Percentiles rank a stretch among this genome's conserved stretches.
phyloP scores from a whole-genome alignment of 306 rosid species.

The Begonia fuchsioides region DNA sequence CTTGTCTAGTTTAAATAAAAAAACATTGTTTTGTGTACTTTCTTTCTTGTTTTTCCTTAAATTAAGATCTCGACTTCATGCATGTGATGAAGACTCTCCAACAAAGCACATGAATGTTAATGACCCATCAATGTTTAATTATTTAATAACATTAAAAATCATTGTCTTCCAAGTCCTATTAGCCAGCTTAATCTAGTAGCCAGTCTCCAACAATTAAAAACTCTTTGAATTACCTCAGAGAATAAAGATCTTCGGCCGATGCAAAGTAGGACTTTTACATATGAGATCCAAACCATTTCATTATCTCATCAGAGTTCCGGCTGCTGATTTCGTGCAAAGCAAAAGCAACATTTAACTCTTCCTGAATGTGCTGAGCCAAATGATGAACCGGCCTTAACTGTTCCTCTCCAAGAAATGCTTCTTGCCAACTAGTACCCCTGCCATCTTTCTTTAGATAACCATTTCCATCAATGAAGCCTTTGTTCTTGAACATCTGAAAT shows the following conservation, averaged over 20 bases:
- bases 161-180: too few species aligned
- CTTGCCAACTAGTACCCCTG: slow-evolving; percentile 45
- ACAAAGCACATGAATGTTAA: too few species aligned
- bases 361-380: slow-evolving; percentile 56
- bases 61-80: too few species aligned
- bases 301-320: slow-evolving; percentile 45
- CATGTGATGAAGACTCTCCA: too few species aligned
- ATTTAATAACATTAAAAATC: too few species aligned
- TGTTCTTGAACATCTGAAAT: slow-evolving; percentile 39
- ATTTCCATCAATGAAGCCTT: slow-evolving; percentile 57
- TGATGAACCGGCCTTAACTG: slow-evolving; percentile 18
- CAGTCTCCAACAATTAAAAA: too few species aligned
- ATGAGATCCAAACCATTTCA: slow-evolving; percentile 68
- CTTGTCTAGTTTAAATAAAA: not conserved
- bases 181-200: too few species aligned
- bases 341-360: slow-evolving; percentile 87
- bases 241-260: too few species aligned
- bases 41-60: too few species aligned
- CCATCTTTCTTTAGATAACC: slow-evolving; percentile 79
- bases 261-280: slow-evolving; percentile 4
- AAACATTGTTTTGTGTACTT: too few species aligned
- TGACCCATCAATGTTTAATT: too few species aligned
- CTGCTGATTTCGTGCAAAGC: slow-evolving; percentile 86
- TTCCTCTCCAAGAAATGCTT: slow-evolving; percentile 32
- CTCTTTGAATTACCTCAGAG: too few species aligned